A percentile compares a stretch with the other conserved stretches of the same genome.
These are phyloP conservation scores for Fagus sylvatica DNA, from an alignment of 306 rosid genomes.

Conservation along the genomic window DNA sequence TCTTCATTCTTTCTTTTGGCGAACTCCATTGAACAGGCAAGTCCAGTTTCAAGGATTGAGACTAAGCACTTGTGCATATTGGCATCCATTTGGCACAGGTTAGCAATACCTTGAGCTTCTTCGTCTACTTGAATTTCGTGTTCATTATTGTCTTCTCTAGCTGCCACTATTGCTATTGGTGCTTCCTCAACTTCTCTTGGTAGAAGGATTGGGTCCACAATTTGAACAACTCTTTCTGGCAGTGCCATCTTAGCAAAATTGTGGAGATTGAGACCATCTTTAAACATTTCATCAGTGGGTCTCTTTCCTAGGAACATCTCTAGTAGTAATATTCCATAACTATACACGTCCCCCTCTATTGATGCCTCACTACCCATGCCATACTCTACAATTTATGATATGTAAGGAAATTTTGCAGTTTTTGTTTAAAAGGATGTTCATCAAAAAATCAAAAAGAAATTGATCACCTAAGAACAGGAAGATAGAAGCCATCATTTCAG, in stretches of 20 bases:
- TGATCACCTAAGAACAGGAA: too few relatives aligned
- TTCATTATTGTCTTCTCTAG: not conserved
- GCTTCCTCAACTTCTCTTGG: constrained; percentile 1
- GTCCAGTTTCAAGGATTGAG: constrained; percentile 23
- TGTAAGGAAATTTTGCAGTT: too few relatives aligned
- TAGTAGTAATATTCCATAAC: too few relatives aligned
- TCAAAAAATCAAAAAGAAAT: too few relatives aligned
- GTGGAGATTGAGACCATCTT: too few relatives aligned
- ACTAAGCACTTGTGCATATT: constrained; percentile 21
- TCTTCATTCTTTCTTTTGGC: constrained; percentile 31
- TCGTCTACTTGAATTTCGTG: not conserved
- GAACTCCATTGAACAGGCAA: constrained; percentile 33
- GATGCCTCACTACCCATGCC: constrained; percentile 21
- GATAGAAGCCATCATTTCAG: too few relatives aligned
- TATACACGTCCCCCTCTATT: constrained; percentile 25
- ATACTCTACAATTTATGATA: too few relatives aligned
- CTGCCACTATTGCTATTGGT: not conserved
- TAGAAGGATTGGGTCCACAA: constrained; percentile 35
- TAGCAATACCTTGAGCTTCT: not conserved
- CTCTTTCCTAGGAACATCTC: constrained; percentile 19
- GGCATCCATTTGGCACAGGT: not conserved
- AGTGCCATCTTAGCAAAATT: constrained; percentile 21
- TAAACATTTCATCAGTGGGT: constrained; percentile 16
- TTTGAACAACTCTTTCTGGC: constrained; percentile 21
- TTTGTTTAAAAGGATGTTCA: too few relatives aligned